Conservation (phyloP, 164 flowering plant species). For the Chimonanthus praecox region DNA sequence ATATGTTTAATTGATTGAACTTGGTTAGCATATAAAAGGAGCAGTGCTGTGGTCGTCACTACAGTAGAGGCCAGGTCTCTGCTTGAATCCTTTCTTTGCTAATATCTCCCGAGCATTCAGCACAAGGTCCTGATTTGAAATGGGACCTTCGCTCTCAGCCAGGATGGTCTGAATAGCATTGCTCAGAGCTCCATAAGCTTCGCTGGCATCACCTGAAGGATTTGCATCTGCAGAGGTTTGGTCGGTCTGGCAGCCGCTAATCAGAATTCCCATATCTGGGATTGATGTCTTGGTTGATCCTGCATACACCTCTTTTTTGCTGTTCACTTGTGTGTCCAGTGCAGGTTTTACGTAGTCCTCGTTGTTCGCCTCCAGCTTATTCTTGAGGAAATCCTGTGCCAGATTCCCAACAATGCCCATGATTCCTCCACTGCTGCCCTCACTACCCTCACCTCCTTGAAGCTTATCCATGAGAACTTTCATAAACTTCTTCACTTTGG, state of each 20-base stretch:
- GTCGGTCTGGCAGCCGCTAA: conserved; percentile 90
- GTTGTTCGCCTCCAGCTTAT: conserved; percentile 68
- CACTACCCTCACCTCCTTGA: conserved; percentile 28
- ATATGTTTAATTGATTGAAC: not conserved
- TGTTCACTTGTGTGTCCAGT: conserved; percentile 46
- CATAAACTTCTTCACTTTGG: conserved; percentile 97
- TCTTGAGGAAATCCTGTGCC: conserved; percentile 72
- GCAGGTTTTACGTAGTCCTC: conserved; percentile 76
- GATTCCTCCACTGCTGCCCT: conserved; percentile 51
- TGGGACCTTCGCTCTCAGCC: conserved; percentile 40
- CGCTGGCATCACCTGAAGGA: conserved; percentile 47
- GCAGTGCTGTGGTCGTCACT: conserved; percentile 50
- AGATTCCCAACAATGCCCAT: conserved; percentile 65
- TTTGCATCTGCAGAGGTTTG: conserved; percentile 92
- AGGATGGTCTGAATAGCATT: conserved; percentile 84
- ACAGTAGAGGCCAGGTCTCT: conserved; percentile 95
- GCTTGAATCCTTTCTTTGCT: conserved; percentile 70
- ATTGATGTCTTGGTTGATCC: conserved; percentile 49
- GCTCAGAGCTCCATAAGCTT: conserved; percentile 89
- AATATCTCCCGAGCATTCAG: conserved; percentile 59
- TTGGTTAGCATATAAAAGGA: conserved; percentile 56
- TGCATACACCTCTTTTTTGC: conserved; percentile 73
- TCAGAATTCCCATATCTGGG: conserved; percentile 56
- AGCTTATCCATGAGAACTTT: conserved; percentile 61
- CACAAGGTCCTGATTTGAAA: conserved; percentile 66